These are phyloP conservation scores for Kalmusia sp. DNA, from an alignment of 2,329 filamentous ascomycete species.

Conservation along the genomic window DNA sequence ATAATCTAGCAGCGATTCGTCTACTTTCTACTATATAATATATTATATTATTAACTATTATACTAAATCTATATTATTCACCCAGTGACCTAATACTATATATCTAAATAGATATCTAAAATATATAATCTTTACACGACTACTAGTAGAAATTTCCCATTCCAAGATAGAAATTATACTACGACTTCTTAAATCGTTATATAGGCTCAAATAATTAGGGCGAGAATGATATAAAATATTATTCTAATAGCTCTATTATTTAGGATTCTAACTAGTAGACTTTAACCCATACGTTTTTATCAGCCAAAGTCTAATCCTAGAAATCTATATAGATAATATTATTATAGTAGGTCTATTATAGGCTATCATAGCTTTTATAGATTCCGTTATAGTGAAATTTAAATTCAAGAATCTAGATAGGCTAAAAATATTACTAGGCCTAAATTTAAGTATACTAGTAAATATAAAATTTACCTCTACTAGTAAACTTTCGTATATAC, in stretches of 20 bases:
- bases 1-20: too few relatives aligned
- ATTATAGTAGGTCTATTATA: slow-evolving; percentile 1
- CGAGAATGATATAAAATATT: slow-evolving; percentile 18
- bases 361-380: not conserved
- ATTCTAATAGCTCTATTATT: not conserved
- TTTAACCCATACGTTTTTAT: slow-evolving; percentile 16
- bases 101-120: slow-evolving; percentile 12
- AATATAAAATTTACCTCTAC: slow-evolving; percentile 1
- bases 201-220: slow-evolving; percentile 22
- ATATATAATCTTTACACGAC: slow-evolving; percentile 7
- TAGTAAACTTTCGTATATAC: slow-evolving; percentile 3
- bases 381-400: not conserved
- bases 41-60: too few relatives aligned
- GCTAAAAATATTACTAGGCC: slow-evolving; percentile 5
- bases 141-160: not conserved
- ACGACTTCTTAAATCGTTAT: slow-evolving; percentile 15
- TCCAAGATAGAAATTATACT: not conserved
- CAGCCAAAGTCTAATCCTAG: slow-evolving; percentile 5
- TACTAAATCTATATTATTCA: too few relatives aligned
- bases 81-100: too few relatives aligned
- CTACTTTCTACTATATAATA: too few relatives aligned
- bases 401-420: slow-evolving; percentile 13
- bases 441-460: slow-evolving; percentile 6
- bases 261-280: not conserved
- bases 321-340: slow-evolving; percentile 21